Evolutionary conservation across 257 asterid genomes (phyloP).

Genomic region (Solanum phureja): DNA sequence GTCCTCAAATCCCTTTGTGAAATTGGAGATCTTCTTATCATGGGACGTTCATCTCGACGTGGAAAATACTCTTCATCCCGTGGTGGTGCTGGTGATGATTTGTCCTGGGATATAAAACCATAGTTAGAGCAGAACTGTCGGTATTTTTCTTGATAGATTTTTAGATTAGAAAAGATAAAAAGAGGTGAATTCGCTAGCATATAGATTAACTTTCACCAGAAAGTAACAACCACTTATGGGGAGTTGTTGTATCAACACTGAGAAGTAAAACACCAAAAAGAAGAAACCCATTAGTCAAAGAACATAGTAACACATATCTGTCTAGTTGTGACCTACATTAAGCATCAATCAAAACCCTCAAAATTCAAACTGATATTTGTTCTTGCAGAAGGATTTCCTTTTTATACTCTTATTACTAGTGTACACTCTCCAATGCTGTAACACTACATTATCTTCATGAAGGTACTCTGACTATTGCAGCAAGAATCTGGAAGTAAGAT

Average conservation of each 20-base stretch:
- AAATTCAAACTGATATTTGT: too few species aligned
- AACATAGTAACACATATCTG: not conserved
- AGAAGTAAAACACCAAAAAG: not conserved
- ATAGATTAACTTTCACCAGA: not conserved
- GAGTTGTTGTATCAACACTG: not conserved
- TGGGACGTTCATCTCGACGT: slow-evolving; percentile 39
- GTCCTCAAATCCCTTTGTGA: slow-evolving; percentile 50
- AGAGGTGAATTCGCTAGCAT: not conserved
- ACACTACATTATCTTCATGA: not conserved
- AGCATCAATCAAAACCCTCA: too few species aligned
- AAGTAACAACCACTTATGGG: not conserved
- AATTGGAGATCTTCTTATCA: slow-evolving; percentile 46
- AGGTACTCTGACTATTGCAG: not conserved
- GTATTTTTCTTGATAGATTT: not conserved
- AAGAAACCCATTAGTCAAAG: not conserved
- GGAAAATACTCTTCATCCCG: slow-evolving; percentile 45
- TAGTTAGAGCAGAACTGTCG: slow-evolving; percentile 15
- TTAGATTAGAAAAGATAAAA: not conserved
- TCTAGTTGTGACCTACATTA: not conserved
- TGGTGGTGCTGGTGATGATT: slow-evolving; percentile 25
- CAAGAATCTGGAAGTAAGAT: not conserved
- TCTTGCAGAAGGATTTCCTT: too few species aligned
- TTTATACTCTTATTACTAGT: too few species aligned
- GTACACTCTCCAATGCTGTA: not conserved
- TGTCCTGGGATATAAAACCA: slow-evolving; percentile 56